Conservation (phyloP, 2,329 filamentous ascomycete genomes). For the Penicillium sp. region DNA sequence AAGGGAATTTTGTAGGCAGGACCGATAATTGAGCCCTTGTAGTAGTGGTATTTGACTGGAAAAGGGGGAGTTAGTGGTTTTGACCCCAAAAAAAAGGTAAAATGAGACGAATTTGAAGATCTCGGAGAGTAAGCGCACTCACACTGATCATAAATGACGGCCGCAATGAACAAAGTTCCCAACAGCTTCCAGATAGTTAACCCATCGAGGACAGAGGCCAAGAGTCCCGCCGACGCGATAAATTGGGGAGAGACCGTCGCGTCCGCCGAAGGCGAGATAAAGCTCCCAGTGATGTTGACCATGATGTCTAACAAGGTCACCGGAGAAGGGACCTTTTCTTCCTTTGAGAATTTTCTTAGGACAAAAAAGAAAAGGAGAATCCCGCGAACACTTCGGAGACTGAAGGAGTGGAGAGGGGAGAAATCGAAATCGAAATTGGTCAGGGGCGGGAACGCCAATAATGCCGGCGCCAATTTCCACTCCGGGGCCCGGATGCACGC, state of each 20-base stretch:
- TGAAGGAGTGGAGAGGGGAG: conserved; percentile 18
- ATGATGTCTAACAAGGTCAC: conserved; percentile 24
- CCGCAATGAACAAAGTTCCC: conserved; percentile 67
- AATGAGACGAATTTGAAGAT: background rate
- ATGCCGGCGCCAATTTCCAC: conserved; percentile 5
- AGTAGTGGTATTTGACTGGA: conserved; percentile 70
- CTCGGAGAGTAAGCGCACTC: conserved; percentile 40
- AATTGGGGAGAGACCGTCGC: conserved; percentile 60
- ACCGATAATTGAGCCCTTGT: conserved; percentile 74
- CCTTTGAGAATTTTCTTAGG: background rate
- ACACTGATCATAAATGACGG: conserved; percentile 89
- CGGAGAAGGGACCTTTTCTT: background rate
- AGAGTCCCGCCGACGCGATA: conserved; percentile 45
- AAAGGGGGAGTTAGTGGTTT: conserved; percentile 6
- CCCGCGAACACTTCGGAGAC: conserved; percentile 9
- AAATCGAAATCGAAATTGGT: conserved; percentile 14
- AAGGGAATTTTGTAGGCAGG: conserved; percentile 77
- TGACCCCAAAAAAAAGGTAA: background rate
- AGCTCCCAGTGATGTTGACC: conserved; percentile 62
- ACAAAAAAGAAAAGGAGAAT: background rate
- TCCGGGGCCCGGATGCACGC: background rate
- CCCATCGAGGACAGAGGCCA: conserved; percentile 57
- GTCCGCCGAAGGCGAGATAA: conserved; percentile 68
- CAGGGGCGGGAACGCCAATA: conserved; percentile 25
- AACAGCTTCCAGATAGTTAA: conserved; percentile 65